phyloP scores from a whole-genome alignment of 2,329 filamentous ascomycete species.

The Aspergillus sp. region DNA sequence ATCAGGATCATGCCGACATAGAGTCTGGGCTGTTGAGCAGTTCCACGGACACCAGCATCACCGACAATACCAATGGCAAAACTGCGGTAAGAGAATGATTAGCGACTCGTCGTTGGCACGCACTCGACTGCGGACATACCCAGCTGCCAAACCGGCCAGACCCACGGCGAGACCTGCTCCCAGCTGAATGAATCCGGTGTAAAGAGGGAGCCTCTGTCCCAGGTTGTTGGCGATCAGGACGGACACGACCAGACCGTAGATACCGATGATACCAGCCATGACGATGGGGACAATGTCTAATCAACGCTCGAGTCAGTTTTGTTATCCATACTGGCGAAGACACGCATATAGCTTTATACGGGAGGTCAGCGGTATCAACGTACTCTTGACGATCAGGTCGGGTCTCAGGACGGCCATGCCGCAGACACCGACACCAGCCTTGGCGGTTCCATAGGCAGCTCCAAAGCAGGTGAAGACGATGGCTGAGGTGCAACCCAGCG shows the following conservation, averaged over 20 bases:
- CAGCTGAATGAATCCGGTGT: constrained; percentile 80
- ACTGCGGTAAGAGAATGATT: constrained; percentile 33
- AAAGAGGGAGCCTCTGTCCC: constrained; percentile 68
- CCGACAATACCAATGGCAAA: constrained; percentile 84
- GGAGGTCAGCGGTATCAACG: constrained; percentile 35
- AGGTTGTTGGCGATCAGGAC: constrained; percentile 81
- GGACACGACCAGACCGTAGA: constrained; percentile 88
- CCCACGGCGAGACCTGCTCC: constrained; percentile 80
- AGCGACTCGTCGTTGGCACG: constrained; percentile 3
- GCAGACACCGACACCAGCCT: constrained; percentile 97
- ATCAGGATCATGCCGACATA: constrained; percentile 99
- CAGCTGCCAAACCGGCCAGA: constrained; percentile 77
- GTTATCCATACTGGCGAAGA: background rate
- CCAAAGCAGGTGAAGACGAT: constrained; percentile 97
- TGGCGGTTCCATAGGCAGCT: constrained; percentile 97
- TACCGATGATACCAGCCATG: constrained; percentile 99
- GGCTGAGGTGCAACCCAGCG: constrained; percentile 92
- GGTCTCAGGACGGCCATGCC: constrained; percentile 97
- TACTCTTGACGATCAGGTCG: constrained; percentile 99
- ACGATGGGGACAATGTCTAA: constrained; percentile 98
- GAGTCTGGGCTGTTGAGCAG: constrained; percentile 56
- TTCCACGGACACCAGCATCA: constrained; percentile 52
- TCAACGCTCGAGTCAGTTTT: constrained; percentile 14
- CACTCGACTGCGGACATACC: constrained; percentile 32
- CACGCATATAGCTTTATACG: background rate